A percentile compares a stretch with the other conserved stretches of the same genome.
phyloP scores from a whole-genome alignment of 306 rosid genomes.

The Myrica gale region DNA sequence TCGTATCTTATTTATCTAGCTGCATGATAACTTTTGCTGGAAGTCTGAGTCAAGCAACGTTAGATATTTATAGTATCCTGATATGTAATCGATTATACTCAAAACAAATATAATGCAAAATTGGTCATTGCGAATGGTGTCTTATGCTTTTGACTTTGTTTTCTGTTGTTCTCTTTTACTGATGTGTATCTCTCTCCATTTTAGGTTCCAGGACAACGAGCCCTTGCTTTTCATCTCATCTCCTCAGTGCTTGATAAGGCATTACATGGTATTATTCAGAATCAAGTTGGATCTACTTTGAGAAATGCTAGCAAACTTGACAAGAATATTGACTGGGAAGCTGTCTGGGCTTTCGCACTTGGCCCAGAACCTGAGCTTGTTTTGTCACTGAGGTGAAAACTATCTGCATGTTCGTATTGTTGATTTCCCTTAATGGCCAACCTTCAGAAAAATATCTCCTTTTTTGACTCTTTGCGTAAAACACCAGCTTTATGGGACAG shows the following conservation, averaged over 20 bases:
- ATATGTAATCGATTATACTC: constrained; percentile 8
- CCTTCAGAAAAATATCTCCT: not conserved
- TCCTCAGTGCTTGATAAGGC: constrained; percentile 75
- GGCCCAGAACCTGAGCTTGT: constrained; percentile 98
- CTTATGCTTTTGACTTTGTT: constrained; percentile 1
- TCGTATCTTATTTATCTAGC: constrained; percentile 19
- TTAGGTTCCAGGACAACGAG: constrained; percentile 92
- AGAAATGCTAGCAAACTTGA: constrained; percentile 35
- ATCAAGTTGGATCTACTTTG: constrained; percentile 39
- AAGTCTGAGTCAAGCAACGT: constrained; percentile 17
- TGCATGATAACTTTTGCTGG: constrained; percentile 5
- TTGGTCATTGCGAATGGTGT: not conserved
- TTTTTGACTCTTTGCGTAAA: not conserved
- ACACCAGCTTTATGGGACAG: not conserved
- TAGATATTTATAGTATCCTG: constrained; percentile 3
- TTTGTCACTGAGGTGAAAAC: constrained; percentile 72
- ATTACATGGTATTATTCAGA: constrained; percentile 43
- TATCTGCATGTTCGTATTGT: constrained; percentile 22
- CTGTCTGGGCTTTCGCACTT: constrained; percentile 88
- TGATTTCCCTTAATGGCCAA: constrained; percentile 22
- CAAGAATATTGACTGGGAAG: constrained; percentile 72
- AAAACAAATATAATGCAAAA: not conserved
- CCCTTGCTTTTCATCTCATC: constrained; percentile 73
- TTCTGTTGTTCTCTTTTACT: constrained; percentile 15
- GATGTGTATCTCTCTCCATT: not conserved